phyloP scores from a whole-genome alignment of 768 basidiomycete species.

The Coprinopsis cinerea region DNA sequence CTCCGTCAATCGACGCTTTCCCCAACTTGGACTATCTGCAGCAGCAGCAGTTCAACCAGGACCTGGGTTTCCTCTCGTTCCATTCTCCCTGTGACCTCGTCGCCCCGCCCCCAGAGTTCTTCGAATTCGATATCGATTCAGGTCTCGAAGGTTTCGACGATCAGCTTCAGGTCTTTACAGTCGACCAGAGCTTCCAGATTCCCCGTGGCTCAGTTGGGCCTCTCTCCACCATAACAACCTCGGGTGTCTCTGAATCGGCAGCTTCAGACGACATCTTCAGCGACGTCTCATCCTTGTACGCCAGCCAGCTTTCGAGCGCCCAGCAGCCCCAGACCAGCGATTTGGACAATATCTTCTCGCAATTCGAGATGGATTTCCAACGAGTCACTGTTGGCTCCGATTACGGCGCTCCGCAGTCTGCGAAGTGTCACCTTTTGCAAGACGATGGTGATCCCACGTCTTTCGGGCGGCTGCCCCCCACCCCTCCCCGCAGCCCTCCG shows the following conservation, averaged over 20 bases:
- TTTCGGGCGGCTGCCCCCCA: constrained; percentile 52
- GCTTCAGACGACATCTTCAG: constrained; percentile 69
- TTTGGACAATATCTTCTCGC: constrained; percentile 39
- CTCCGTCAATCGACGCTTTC: constrained; percentile 28
- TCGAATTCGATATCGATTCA: constrained; percentile 77
- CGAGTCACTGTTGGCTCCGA: constrained; percentile 57
- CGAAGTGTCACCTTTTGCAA: constrained; percentile 25
- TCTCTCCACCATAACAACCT: constrained; percentile 73
- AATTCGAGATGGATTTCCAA: constrained; percentile 71
- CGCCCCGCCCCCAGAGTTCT: constrained; percentile 75
- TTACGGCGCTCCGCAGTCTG: constrained; percentile 41
- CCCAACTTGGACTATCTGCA: constrained; percentile 29
- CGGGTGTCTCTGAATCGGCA: constrained; percentile 62
- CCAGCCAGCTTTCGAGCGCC: constrained; percentile 20
- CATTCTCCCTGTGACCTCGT: constrained; percentile 63
- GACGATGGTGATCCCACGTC: constrained; percentile 51
- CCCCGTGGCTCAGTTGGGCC: constrained; percentile 56
- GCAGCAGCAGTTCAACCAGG: constrained; percentile 28
- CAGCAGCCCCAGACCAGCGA: constrained; percentile 31
- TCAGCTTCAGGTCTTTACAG: constrained; percentile 56
- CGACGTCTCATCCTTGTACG: constrained; percentile 48
- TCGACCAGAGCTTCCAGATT: constrained; percentile 38
- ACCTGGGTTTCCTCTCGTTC: constrained; percentile 64
- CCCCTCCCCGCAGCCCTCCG: constrained; percentile 49
- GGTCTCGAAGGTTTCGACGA: constrained; percentile 64